Percentiles rank a stretch among this genome's conserved stretches.
Conservation (phyloP, 345 rosid species). For the Brassica cretica region DNA sequence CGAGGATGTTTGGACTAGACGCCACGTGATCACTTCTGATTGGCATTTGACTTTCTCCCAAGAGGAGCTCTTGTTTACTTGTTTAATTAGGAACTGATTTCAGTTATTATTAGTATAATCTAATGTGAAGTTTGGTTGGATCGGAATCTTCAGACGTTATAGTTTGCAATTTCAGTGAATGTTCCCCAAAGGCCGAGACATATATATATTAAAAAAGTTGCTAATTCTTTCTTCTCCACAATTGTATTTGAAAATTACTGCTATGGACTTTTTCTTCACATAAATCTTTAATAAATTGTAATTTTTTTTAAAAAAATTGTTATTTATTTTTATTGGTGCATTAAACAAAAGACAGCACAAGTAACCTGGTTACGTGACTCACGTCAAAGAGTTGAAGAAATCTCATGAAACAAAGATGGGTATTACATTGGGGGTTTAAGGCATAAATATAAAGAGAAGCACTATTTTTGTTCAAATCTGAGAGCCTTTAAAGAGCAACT, state of each 20-base stretch:
- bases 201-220: not conserved
- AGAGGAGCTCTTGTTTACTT: constrained; percentile 22
- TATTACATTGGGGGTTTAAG: constrained; percentile 31
- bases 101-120: constrained; percentile 22
- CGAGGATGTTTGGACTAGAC: constrained; percentile 25
- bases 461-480: constrained; percentile 24
- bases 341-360: constrained; percentile 7
- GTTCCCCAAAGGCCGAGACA: not conserved
- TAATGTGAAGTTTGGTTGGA: not conserved
- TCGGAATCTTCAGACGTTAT: constrained; percentile 23
- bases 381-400: constrained; percentile 18
- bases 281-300: not conserved
- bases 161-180: constrained; percentile 14
- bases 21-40: constrained; percentile 15
- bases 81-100: constrained; percentile 8
- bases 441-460: constrained; percentile 16
- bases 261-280: constrained; percentile 4
- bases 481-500: constrained; percentile 20
- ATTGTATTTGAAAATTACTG: not conserved
- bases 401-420: constrained; percentile 14
- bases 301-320: not conserved
- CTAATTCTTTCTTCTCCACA: not conserved
- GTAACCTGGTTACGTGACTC: not conserved
- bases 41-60: constrained; percentile 22
- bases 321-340: not conserved